Conservation (phyloP, 768 basidiomycete species). For the Holtermannia corniformis region DNA sequence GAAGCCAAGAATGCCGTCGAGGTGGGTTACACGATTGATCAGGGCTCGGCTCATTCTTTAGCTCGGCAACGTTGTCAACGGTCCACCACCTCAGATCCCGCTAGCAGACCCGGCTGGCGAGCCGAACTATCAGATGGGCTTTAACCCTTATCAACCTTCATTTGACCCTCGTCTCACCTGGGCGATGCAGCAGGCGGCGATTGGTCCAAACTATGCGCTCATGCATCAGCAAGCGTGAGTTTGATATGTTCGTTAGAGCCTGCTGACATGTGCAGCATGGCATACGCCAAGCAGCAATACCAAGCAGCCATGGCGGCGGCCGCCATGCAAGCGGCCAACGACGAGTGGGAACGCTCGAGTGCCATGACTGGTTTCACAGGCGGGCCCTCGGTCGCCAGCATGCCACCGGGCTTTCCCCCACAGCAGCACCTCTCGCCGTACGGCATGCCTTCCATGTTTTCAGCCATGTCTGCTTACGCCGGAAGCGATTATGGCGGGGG, state of each 20-base stretch:
- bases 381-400: neutral
- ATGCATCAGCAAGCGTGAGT: constrained; percentile 69
- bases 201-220: constrained; percentile 54
- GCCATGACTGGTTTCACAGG: constrained; percentile 45
- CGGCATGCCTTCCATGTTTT: constrained; percentile 2
- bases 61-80: constrained; percentile 84
- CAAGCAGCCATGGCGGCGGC: constrained; percentile 85
- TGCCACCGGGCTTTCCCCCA: neutral
- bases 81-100: constrained; percentile 41
- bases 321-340: constrained; percentile 76
- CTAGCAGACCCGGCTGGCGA: constrained; percentile 40
- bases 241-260: no score
- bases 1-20: constrained; percentile 83
- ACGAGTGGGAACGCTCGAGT: constrained; percentile 81
- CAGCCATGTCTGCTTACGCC: neutral
- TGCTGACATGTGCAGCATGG: constrained; percentile 44
- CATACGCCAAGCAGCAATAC: constrained; percentile 77
- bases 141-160: neutral
- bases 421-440: constrained; percentile 3
- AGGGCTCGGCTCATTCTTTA: constrained; percentile 34
- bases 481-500: constrained; percentile 2
- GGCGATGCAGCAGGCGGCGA: constrained; percentile 10
- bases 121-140: constrained; percentile 40
- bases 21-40: constrained; percentile 46
- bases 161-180: constrained; percentile 6